Conservation (phyloP, 202 grass and related monocot species). For the Digitaria exilis region DNA sequence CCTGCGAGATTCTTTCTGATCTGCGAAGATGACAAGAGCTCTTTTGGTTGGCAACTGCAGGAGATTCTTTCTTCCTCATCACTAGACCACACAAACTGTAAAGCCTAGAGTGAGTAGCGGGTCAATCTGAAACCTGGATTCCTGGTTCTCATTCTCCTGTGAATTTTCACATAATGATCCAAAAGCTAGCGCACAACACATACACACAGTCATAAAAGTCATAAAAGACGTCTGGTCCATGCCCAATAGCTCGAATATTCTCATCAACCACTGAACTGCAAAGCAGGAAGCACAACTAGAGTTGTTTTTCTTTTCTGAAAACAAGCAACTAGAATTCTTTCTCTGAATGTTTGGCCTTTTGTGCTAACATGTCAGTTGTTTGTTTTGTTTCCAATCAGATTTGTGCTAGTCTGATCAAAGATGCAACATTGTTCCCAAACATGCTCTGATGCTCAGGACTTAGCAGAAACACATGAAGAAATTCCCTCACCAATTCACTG, state of each 20-base stretch:
- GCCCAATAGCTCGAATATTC: slow-evolving; percentile 11
- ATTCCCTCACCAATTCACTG: too few relatives aligned
- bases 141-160: not conserved
- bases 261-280: not conserved
- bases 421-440: too few relatives aligned
- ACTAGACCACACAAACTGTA: not conserved
- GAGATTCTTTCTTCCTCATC: not conserved
- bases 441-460: too few relatives aligned
- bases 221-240: not conserved
- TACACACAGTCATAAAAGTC: not conserved
- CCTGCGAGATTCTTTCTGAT: slow-evolving; percentile 9
- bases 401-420: not conserved
- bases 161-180: slow-evolving; percentile 12
- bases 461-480: too few relatives aligned
- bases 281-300: not conserved
- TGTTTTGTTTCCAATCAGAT: not conserved
- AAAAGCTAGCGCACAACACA: not conserved
- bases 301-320: not conserved
- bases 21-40: not conserved
- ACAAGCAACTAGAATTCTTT: not conserved
- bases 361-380: not conserved
- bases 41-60: not conserved
- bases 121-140: not conserved
- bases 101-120: not conserved
- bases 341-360: not conserved